Evolutionary conservation across 257 asterid species (phyloP).

Genomic region (Scutellaria galericulata): DNA sequence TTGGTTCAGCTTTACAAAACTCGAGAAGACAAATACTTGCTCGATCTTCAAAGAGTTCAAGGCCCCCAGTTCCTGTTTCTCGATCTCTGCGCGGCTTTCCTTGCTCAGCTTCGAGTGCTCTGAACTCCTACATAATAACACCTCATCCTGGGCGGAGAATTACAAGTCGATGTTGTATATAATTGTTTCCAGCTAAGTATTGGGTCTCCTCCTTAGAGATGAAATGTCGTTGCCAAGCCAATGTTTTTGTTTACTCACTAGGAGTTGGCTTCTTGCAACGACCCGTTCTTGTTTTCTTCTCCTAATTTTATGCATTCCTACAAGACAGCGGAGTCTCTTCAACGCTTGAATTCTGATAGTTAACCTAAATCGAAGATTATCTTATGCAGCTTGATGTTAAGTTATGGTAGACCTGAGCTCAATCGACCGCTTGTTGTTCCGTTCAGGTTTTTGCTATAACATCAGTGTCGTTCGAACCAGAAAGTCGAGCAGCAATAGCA

Average conservation of each 20-base stretch:
- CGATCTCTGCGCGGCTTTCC: conserved; percentile 93
- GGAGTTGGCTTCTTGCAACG: conserved; percentile 45
- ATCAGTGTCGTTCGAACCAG: too few species aligned
- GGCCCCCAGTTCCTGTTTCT: conserved; percentile 92
- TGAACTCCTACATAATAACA: conserved; percentile 38
- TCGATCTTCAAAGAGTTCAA: conserved; percentile 88
- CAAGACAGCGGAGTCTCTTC: conserved; percentile 25
- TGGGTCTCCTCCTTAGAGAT: conserved; percentile 41
- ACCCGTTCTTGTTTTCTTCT: conserved; percentile 31
- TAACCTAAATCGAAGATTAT: conserved; percentile 28
- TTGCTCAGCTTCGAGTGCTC: conserved; percentile 89
- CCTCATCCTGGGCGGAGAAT: conserved; percentile 30
- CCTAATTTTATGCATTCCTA: conserved; percentile 23
- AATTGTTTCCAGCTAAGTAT: conserved; percentile 44
- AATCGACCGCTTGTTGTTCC: too few species aligned
- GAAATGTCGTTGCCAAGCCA: conserved; percentile 43
- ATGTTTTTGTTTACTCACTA: conserved; percentile 41
- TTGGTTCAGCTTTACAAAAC: conserved; percentile 85
- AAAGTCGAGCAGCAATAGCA: too few species aligned
- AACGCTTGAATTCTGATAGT: conserved; percentile 28
- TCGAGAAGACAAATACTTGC: conserved; percentile 88
- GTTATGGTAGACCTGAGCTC: too few species aligned
- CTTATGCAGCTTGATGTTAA: conserved; percentile 32
- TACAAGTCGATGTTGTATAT: conserved; percentile 51
- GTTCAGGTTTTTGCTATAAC: too few species aligned